Base-by-base conservation (phyloP, 768 basidiomycete species). In the Cyathus striatus region DNA sequence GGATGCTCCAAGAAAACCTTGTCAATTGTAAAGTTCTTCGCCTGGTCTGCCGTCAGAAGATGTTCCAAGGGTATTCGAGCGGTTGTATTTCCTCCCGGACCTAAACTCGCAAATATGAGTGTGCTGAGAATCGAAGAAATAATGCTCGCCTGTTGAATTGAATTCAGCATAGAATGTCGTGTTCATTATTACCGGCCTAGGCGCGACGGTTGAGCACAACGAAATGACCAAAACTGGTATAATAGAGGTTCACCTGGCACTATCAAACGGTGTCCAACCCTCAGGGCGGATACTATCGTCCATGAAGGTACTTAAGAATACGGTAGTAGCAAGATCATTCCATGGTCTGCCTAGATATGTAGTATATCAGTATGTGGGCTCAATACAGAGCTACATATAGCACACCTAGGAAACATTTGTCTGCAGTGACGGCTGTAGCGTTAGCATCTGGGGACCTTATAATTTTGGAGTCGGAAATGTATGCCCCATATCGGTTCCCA, bases 391-490 rank as follows among this genome's bases (percentile, higher is more conserved):
- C 22, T 43, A n/a, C 24, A 23, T 17, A 3, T 24, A 23, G 21
- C 46, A 23, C 35, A 66, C 81, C 80, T 6, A 85, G 63, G 56
- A 67, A 82, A 49, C 80, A 80, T 6, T 50, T 52, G 2, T 62
- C 65, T 4, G 55, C 52, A 4, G 75, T 76, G 14, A 66, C 61
- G 1, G 69, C 63, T 0, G 75, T 73, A 5, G 65, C 49, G 51
- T 78, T 78, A 1, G 77, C 76, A 54, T 82, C 79, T 0, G 79
- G 78, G 18, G 79, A 81, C 80, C 78, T 68, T 12, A 79, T 79
- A 43, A 83, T 75, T 2, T 54, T 63, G 0, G 80, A 79, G 48
- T 79, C 58, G 1, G 71, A 55, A 9, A 83, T 73, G 52, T 78
- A 82, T 5, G 75, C 76, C 2, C 78, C 79, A 44, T 78, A 78